Evolutionary conservation across 2,329 filamentous ascomycete genomes (phyloP).

Genomic region (Acrodontium crateriforme): DNA sequence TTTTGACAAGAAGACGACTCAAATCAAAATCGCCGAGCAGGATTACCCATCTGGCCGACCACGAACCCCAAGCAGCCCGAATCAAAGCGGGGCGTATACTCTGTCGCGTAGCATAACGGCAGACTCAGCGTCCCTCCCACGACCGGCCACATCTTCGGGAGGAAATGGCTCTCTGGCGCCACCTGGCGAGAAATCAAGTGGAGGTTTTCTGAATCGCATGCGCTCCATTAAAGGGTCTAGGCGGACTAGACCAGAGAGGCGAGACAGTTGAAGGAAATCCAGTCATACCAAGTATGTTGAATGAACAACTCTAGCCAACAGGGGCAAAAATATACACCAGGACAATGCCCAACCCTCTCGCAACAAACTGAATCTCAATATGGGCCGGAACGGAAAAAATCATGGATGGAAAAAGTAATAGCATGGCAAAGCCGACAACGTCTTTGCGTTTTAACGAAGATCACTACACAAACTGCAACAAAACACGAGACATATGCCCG

Average conservation of each 20-base stretch:
- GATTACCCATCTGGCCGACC: constrained; percentile 13
- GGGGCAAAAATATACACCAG: too few relatives aligned
- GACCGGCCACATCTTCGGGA: constrained; percentile 27
- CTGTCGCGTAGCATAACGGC: constrained; percentile 52
- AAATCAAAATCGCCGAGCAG: constrained; percentile 40
- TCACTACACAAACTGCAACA: too few relatives aligned
- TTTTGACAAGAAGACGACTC: constrained; percentile 49
- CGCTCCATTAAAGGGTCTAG: constrained; percentile 67
- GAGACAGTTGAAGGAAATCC: constrained; percentile 3
- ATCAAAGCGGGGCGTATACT: constrained; percentile 28
- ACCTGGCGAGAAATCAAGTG: constrained; percentile 24
- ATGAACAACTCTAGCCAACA: too few relatives aligned
- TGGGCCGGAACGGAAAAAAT: too few relatives aligned
- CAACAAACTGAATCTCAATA: too few relatives aligned
- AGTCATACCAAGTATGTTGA: too few relatives aligned
- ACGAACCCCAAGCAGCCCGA: constrained; percentile 42
- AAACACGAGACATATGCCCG: too few relatives aligned
- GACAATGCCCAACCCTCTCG: too few relatives aligned
- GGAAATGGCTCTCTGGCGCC: too few relatives aligned
- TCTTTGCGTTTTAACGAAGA: too few relatives aligned
- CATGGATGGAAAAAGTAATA: too few relatives aligned
- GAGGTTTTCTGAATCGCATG: constrained; percentile 63
- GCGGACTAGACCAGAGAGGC: constrained; percentile 26
- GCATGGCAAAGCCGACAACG: too few relatives aligned
- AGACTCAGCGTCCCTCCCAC: constrained; percentile 10